Conservation (phyloP, 306 rosid species). For the Gillenia trifoliata region DNA sequence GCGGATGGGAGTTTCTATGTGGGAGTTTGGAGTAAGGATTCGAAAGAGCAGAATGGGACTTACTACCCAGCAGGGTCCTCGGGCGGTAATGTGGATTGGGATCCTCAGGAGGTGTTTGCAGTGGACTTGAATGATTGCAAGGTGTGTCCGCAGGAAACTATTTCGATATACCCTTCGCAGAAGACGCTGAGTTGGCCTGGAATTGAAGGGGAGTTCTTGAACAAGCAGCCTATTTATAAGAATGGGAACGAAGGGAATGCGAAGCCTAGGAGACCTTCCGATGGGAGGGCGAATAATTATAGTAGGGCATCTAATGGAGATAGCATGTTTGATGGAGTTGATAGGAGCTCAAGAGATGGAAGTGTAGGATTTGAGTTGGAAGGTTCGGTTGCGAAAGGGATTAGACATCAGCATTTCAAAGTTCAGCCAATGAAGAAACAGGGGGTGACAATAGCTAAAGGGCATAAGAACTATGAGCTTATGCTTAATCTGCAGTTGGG, state of each 20-base stretch:
- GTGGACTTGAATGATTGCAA: constrained; percentile 45
- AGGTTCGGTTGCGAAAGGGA: constrained; percentile 25
- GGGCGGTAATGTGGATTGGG: constrained; percentile 37
- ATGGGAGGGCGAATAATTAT: constrained; percentile 45
- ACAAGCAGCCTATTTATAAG: constrained; percentile 16
- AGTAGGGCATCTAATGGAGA: constrained; percentile 33
- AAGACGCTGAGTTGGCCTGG: constrained; percentile 44
- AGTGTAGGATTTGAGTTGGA: constrained; percentile 26
- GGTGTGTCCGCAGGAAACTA: constrained; percentile 47
- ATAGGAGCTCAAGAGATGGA: constrained; percentile 29
- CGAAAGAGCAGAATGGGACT: constrained; percentile 54
- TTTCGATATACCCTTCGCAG: constrained; percentile 65
- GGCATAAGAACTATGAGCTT: constrained; percentile 87
- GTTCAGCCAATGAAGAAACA: constrained; percentile 53
- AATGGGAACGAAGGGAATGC: constrained; percentile 30
- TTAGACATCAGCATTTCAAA: constrained; percentile 23
- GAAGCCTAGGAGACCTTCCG: constrained; percentile 37
- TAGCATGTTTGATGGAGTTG: constrained; percentile 23
- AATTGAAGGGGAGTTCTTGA: constrained; percentile 26
- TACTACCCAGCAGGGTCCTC: constrained; percentile 47
- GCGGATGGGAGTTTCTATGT: constrained; percentile 62
- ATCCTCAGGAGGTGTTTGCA: constrained; percentile 50
- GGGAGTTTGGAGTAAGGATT: constrained; percentile 72
- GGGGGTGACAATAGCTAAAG: constrained; percentile 78
- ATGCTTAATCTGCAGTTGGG: constrained; percentile 98